phyloP scores from a whole-genome alignment of 1,139 yeast species.

The Candida sp. region DNA sequence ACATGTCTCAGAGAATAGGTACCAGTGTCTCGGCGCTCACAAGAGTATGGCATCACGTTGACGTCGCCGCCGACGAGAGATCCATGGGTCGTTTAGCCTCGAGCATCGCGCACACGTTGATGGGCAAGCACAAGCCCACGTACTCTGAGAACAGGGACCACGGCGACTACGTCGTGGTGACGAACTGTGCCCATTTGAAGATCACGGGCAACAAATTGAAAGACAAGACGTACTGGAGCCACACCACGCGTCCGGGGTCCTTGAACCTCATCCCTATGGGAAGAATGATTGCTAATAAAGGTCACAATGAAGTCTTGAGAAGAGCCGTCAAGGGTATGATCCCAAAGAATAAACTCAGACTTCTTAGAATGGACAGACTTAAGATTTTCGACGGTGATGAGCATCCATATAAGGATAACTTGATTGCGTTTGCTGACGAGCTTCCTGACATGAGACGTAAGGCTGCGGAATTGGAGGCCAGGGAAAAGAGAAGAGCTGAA shows the following conservation, averaged over 20 bases:
- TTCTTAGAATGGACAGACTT: constrained; percentile 79
- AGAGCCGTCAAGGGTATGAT: constrained; percentile 97
- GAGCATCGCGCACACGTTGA: constrained; percentile 82
- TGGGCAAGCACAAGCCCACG: constrained; percentile 97
- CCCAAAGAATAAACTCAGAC: constrained; percentile 87
- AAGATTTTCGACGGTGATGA: constrained; percentile 89
- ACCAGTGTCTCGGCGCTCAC: constrained; percentile 77
- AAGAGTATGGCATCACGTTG: constrained; percentile 96
- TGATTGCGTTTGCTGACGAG: constrained; percentile 89
- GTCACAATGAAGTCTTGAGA: constrained; percentile 79
- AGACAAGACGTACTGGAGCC: constrained; percentile 90
- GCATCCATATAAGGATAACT: constrained; percentile 83
- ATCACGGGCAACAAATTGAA: constrained; percentile 84
- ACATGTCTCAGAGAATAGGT: constrained; percentile 63
- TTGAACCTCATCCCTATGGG: constrained; percentile 85
- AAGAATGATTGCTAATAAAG: constrained; percentile 75
- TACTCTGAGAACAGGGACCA: constrained; percentile 76
- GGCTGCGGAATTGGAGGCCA: constrained; percentile 40
- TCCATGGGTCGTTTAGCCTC: constrained; percentile 94
- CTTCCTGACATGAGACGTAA: constrained; percentile 54
- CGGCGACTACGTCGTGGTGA: constrained; percentile 97
- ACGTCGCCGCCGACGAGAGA: constrained; percentile 81
- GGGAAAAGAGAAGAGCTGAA: constrained; percentile 34
- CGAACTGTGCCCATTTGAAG: constrained; percentile 83
- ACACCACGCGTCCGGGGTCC: constrained; percentile 90